phyloP scores from a whole-genome alignment of 2,329 filamentous ascomycete genomes.

The Colletotrichum lini region DNA sequence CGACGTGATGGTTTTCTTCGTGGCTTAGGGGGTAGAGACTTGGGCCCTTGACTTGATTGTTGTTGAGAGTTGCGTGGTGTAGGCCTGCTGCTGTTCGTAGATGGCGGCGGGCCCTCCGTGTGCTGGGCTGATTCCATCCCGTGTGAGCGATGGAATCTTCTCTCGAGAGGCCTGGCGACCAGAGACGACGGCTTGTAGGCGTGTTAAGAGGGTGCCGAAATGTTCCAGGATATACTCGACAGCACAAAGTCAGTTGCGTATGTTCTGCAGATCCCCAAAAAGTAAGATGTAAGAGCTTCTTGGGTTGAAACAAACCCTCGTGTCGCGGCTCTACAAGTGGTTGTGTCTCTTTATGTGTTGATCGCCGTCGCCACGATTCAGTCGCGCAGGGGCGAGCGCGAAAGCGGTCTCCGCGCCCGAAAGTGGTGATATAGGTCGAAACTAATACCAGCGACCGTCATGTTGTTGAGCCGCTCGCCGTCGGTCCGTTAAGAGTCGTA shows the following conservation, averaged over 20 bases:
- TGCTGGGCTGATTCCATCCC: constrained; percentile 40
- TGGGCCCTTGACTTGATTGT: not conserved
- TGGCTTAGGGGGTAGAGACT: constrained; percentile 19
- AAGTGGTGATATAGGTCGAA: constrained; percentile 16
- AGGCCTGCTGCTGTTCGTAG: not conserved
- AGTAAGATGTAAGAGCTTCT: constrained; percentile 28
- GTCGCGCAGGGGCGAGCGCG: constrained; percentile 11
- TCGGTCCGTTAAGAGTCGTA: constrained; percentile 35
- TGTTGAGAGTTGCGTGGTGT: constrained; percentile 22
- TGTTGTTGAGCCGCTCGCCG: constrained; percentile 29
- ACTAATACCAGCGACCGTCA: constrained; percentile 29
- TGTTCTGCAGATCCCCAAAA: constrained; percentile 27
- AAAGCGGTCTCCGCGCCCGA: not conserved
- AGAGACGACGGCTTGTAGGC: constrained; percentile 21
- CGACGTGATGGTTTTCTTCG: constrained; percentile 24
- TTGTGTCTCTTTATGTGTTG: constrained; percentile 21
- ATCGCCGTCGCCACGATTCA: constrained; percentile 37
- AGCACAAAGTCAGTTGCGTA: constrained; percentile 25
- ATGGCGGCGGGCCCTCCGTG: constrained; percentile 33
- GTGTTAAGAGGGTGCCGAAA: constrained; percentile 2
- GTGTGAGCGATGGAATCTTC: constrained; percentile 11
- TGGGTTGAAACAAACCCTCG: constrained; percentile 40
- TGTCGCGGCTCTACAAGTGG: constrained; percentile 22
- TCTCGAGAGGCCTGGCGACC: not conserved
- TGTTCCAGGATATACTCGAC: constrained; percentile 5